Evolutionary conservation across 345 rosid species (phyloP).

Genomic region (Salix dunnii): DNA sequence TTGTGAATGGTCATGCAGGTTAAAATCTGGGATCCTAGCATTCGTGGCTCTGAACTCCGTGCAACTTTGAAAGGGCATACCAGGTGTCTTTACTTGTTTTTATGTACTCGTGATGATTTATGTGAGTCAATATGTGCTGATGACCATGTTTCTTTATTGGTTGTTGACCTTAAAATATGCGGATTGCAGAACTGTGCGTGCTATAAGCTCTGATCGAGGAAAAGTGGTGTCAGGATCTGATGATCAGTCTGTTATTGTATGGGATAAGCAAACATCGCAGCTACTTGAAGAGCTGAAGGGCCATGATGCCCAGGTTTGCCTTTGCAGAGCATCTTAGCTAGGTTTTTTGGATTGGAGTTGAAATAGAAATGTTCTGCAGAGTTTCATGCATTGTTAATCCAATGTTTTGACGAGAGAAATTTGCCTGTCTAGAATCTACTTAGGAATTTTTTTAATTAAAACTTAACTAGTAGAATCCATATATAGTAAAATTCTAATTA

Average conservation of each 20-base stretch:
- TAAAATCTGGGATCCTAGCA: constrained; percentile 98
- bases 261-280: constrained; percentile 96
- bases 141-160: constrained; percentile 11
- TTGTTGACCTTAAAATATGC: background rate
- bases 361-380: background rate
- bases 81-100: constrained; percentile 44
- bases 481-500: no score
- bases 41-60: constrained; percentile 94
- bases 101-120: background rate
- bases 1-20: constrained; percentile 52
- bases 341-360: constrained; percentile 1
- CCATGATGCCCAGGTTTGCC: constrained; percentile 85
- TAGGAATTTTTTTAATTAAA: no score
- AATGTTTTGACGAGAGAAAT: background rate
- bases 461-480: no score
- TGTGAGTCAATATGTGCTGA: background rate
- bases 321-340: constrained; percentile 16
- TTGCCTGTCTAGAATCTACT: background rate
- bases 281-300: constrained; percentile 95
- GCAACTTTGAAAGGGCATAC: constrained; percentile 92
- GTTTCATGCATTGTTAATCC: background rate
- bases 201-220: constrained; percentile 96
- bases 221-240: constrained; percentile 99
- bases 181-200: constrained; percentile 70
- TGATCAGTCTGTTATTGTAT: constrained; percentile 88